Percentiles rank a stretch among this genome's conserved stretches.
These are phyloP conservation scores for Paecilomyces dactylethromorphus DNA, from an alignment of 2,329 filamentous ascomycete species.

Conservation along the genomic window DNA sequence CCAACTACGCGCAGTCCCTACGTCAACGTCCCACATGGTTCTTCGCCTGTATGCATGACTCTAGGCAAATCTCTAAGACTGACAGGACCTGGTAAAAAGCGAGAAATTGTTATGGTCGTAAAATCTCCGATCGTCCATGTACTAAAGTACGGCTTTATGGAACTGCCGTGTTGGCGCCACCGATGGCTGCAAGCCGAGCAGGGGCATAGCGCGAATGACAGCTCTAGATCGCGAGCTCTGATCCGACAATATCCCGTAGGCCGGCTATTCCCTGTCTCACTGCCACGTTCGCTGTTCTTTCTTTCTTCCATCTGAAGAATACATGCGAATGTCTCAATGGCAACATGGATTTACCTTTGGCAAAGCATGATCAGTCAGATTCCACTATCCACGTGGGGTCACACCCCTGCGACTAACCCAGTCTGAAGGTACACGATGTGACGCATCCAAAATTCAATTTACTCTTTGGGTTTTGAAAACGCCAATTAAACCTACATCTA, in stretches of 20 bases:
- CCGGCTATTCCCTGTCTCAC: not conserved
- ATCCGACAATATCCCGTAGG: not conserved
- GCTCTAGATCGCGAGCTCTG: not conserved
- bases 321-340: not conserved
- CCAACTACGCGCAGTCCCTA: not conserved
- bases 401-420: not conserved
- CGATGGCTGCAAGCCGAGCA: not conserved
- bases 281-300: not conserved
- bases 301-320: not conserved
- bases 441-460: not conserved
- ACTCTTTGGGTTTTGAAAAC: not conserved
- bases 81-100: not conserved
- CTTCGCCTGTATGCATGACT: not conserved
- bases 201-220: not conserved
- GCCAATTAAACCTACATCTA: not conserved
- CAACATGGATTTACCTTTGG: not conserved
- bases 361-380: not conserved
- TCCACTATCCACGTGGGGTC: not conserved
- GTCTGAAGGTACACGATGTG: not conserved
- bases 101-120: not conserved
- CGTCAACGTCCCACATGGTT: not conserved
- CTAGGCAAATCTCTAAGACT: not conserved
- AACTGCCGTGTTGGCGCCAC: not conserved
- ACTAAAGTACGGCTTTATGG: not conserved
- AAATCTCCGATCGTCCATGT: not conserved